Conservation (phyloP, 1,284 basidiomycete genomes). For the Chalciporus sp. region DNA sequence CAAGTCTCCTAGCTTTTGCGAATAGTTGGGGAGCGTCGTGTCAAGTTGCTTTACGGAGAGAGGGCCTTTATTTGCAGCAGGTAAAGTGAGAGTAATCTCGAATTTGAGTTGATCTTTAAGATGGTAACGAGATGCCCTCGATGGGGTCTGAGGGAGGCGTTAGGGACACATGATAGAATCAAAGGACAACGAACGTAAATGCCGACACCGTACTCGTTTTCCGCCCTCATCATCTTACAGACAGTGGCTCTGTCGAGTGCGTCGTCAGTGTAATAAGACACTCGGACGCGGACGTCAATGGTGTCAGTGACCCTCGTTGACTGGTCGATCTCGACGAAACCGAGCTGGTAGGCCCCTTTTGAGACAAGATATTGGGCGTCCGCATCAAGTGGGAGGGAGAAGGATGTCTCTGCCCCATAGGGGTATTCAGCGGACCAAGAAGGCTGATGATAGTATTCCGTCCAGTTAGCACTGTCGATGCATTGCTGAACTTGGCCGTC, state of each 20-base stretch:
- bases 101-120: constrained; percentile 26
- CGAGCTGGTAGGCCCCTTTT: constrained; percentile 35
- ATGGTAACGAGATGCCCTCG: constrained; percentile 3
- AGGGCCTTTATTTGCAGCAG: constrained; percentile 23
- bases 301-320: constrained; percentile 31
- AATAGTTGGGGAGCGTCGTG: constrained; percentile 38
- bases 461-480: constrained; percentile 28
- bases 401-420: constrained; percentile 30
- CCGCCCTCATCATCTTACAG: constrained; percentile 34
- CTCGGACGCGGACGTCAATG: constrained; percentile 37
- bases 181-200: constrained; percentile 40
- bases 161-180: background rate
- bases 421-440: constrained; percentile 24
- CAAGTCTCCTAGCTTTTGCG: constrained; percentile 36
- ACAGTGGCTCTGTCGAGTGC: constrained; percentile 38
- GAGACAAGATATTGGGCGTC: constrained; percentile 40
- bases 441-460: constrained; percentile 27
- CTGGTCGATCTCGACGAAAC: constrained; percentile 35
- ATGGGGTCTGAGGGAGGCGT: constrained; percentile 5
- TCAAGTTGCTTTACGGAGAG: constrained; percentile 37
- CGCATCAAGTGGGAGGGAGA: constrained; percentile 42
- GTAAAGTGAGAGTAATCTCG: constrained; percentile 37
- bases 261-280: constrained; percentile 31
- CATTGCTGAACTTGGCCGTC: constrained; percentile 14
- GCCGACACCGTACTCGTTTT: constrained; percentile 41